phyloP scores from a whole-genome alignment of 768 basidiomycete species.

The Fomitopsis serialis region DNA sequence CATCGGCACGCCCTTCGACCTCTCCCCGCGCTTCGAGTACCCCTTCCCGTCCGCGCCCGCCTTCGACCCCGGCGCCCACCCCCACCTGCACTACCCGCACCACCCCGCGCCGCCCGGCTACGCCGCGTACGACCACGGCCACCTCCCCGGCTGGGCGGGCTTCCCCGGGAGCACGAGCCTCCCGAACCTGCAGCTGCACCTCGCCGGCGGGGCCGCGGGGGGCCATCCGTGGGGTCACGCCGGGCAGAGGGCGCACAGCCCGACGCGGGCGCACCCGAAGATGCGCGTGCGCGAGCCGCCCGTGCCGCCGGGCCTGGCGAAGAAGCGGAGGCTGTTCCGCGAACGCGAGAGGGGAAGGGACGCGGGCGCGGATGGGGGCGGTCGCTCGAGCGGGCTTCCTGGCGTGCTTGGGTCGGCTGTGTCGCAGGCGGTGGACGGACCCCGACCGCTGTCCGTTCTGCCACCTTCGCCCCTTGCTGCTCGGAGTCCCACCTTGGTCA shows the following conservation, averaged over 20 bases:
- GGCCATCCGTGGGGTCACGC: background rate
- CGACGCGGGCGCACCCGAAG: conserved; percentile 18
- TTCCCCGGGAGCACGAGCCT: background rate
- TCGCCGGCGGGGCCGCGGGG: background rate
- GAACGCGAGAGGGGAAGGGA: background rate
- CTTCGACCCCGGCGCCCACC: background rate
- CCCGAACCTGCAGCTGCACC: background rate
- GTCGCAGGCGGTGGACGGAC: too few relatives aligned
- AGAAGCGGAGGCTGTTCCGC: conserved; percentile 5
- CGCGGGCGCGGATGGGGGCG: too few relatives aligned
- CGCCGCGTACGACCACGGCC: background rate
- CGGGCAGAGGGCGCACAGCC: background rate
- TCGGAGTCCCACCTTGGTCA: too few relatives aligned
- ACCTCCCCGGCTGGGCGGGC: background rate
- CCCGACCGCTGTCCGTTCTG: too few relatives aligned
- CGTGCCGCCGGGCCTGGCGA: conserved; percentile 14
- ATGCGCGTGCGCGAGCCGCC: conserved; percentile 15
- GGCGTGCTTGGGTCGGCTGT: too few relatives aligned
- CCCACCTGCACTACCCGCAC: background rate
- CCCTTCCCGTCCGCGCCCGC: conserved; percentile 20
- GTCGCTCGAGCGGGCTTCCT: too few relatives aligned
- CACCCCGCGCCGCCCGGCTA: background rate
- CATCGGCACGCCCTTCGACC: conserved; percentile 27
- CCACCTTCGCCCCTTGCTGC: too few relatives aligned
- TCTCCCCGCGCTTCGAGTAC: conserved; percentile 28